A percentile compares a stretch with the other conserved stretches of the same genome.
These are phyloP conservation scores for Cladorrhinum samala DNA, from an alignment of 495 filamentous ascomycete species.

Conservation along the genomic window DNA sequence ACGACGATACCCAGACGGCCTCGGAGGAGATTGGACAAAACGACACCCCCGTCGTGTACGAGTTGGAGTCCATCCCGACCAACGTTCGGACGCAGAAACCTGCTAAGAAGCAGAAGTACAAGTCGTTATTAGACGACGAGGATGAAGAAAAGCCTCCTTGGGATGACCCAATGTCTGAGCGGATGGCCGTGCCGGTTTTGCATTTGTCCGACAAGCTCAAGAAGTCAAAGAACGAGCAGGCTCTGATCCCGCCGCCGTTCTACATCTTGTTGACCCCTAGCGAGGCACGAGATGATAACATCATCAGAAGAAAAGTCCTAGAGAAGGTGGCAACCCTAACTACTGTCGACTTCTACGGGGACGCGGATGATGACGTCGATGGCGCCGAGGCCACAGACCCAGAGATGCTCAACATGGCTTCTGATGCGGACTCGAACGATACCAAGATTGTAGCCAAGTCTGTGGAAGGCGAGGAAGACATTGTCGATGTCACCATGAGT, in stretches of 20 bases:
- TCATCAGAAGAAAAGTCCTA: slow-evolving; percentile 45
- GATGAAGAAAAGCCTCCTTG: slow-evolving; percentile 53
- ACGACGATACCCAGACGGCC: slow-evolving; percentile 58
- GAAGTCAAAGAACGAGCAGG: slow-evolving; percentile 20
- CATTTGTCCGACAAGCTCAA: slow-evolving; percentile 43
- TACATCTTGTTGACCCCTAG: slow-evolving; percentile 46
- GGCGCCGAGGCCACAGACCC: slow-evolving; percentile 53
- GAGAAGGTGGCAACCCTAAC: slow-evolving; percentile 44
- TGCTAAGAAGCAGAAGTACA: slow-evolving; percentile 38
- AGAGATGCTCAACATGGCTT: slow-evolving; percentile 65
- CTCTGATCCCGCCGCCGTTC: slow-evolving; percentile 35
- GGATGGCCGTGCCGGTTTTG: slow-evolving; percentile 72
- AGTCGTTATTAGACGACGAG: slow-evolving; percentile 44
- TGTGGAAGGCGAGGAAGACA: slow-evolving; percentile 81
- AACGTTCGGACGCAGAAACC: slow-evolving; percentile 55
- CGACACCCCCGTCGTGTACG: slow-evolving; percentile 69
- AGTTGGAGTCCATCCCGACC: slow-evolving; percentile 72
- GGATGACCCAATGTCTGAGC: slow-evolving; percentile 61
- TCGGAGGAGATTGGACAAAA: slow-evolving; percentile 59
- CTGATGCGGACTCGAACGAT: slow-evolving; percentile 67
- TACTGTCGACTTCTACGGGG: slow-evolving; percentile 35
- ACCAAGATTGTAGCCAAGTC: slow-evolving; percentile 66
- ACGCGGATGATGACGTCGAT: slow-evolving; percentile 38
- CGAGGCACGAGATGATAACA: slow-evolving; percentile 44
- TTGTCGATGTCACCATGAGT: slow-evolving; percentile 85